Conservation (phyloP, 495 filamentous ascomycete species). For the Talaromyces nanjingensis region DNA sequence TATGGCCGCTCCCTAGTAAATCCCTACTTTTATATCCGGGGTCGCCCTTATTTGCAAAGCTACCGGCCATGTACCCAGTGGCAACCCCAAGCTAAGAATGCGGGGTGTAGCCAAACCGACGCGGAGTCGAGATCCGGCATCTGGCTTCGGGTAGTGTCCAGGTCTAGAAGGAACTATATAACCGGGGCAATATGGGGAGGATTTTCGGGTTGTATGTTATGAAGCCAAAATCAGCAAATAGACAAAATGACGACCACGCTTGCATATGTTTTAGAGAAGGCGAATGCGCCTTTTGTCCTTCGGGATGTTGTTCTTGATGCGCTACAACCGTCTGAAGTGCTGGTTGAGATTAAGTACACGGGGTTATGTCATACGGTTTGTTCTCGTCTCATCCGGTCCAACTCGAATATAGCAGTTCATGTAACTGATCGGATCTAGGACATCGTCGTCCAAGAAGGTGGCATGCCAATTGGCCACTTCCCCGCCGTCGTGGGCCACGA, state of each 20-base stretch:
- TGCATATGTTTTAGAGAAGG: not conserved
- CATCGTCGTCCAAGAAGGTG: conserved; percentile 28
- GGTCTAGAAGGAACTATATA: not conserved
- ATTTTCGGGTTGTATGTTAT: not conserved
- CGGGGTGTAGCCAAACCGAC: conserved; percentile 14
- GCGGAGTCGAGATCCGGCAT: not conserved
- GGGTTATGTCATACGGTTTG: conserved; percentile 29
- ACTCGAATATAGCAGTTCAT: too few relatives aligned
- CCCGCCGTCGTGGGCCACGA: conserved; percentile 45
- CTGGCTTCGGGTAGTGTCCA: not conserved
- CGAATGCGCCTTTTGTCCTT: conserved; percentile 19
- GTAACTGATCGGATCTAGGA: conserved; percentile 13
- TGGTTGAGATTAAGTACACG: conserved; percentile 30
- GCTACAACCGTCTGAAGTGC: conserved; percentile 20
- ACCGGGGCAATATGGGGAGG: not conserved
- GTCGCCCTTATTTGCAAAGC: not conserved
- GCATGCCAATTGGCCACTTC: conserved; percentile 40
- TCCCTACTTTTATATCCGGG: not conserved
- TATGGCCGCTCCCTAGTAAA: not conserved
- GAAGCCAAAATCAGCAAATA: not conserved
- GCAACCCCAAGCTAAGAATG: conserved; percentile 14
- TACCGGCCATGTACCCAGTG: conserved; percentile 10
- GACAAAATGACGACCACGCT: not conserved
- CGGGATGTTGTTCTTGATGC: conserved; percentile 24
- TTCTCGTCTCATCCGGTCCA: not conserved